A percentile compares a stretch with the other conserved stretches of the same genome.
Evolutionary conservation across 345 rosid species (phyloP).

Genomic region (Euphorbia tirucalli): DNA sequence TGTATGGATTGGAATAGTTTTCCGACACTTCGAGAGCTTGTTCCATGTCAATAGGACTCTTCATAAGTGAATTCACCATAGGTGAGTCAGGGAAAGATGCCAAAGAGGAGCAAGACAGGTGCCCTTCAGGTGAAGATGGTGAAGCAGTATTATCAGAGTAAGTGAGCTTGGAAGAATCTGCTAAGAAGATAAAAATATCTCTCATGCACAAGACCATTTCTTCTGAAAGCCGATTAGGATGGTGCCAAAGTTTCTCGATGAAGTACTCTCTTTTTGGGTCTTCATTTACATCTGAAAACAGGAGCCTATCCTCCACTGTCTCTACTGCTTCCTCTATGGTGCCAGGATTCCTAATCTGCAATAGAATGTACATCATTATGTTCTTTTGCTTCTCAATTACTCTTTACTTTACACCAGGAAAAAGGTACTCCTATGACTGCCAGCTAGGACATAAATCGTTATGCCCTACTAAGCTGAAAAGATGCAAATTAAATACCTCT

Average conservation of each 20-base stretch:
- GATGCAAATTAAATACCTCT: slow-evolving; percentile 15
- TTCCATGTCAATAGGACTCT: slow-evolving; percentile 63
- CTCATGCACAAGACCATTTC: slow-evolving; percentile 94
- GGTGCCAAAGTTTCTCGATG: slow-evolving; percentile 64
- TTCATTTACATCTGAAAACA: slow-evolving; percentile 13
- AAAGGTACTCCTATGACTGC: slow-evolving; percentile 9
- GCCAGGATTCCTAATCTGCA: slow-evolving; percentile 22
- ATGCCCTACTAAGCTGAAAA: not conserved
- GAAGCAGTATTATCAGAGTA: slow-evolving; percentile 47
- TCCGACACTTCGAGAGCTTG: slow-evolving; percentile 49
- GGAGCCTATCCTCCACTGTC: slow-evolving; percentile 23
- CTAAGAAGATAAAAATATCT: slow-evolving; percentile 79
- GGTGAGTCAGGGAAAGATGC: slow-evolving; percentile 71
- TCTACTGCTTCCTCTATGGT: slow-evolving; percentile 26
- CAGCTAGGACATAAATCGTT: not conserved
- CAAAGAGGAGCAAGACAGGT: slow-evolving; percentile 74
- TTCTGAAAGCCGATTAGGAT: slow-evolving; percentile 76
- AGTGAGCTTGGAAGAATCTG: slow-evolving; percentile 64
- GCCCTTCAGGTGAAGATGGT: slow-evolving; percentile 73
- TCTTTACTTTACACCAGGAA: not conserved
- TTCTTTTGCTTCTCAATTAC: not conserved
- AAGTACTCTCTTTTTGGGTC: slow-evolving; percentile 20
- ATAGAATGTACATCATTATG: slow-evolving; percentile 11
- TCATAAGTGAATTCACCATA: slow-evolving; percentile 40
- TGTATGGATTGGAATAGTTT: slow-evolving; percentile 66